These are phyloP conservation scores for Lecanoromycetidae sp. DNA, from an alignment of 2,329 filamentous ascomycete genomes.

Conservation along the genomic window DNA sequence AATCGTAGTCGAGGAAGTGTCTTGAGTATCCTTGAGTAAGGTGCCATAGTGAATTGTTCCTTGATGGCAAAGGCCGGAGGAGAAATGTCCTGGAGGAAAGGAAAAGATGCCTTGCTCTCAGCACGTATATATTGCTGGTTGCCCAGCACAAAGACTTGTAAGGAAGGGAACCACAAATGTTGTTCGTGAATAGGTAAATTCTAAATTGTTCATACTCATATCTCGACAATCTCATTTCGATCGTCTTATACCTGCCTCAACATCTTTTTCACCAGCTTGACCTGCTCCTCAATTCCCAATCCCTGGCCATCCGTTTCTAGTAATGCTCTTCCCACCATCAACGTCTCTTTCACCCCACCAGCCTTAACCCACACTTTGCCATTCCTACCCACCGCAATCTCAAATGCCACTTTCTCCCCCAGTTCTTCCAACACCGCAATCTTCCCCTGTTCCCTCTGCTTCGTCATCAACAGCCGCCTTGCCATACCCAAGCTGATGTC, in stretches of 20 bases:
- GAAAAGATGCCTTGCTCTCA: no score
- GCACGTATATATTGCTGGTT: no score
- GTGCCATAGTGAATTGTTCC: no score
- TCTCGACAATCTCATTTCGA: neutral
- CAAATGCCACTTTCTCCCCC: slow-evolving; percentile 72
- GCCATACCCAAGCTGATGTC: slow-evolving; percentile 68
- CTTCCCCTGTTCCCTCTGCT: slow-evolving; percentile 48
- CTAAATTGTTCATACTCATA: neutral
- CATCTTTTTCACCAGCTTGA: slow-evolving; percentile 33
- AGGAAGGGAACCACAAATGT: no score
- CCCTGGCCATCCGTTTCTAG: slow-evolving; percentile 59
- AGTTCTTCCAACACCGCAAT: slow-evolving; percentile 69
- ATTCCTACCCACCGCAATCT: slow-evolving; percentile 87
- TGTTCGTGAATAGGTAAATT: no score
- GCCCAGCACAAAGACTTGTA: no score
- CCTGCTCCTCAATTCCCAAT: slow-evolving; percentile 32
- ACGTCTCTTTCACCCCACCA: slow-evolving; percentile 56
- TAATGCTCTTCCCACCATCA: slow-evolving; percentile 68
- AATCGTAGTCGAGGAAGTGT: no score
- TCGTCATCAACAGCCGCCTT: slow-evolving; percentile 56
- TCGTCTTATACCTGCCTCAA: slow-evolving; percentile 19
- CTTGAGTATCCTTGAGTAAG: no score
- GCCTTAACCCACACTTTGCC: slow-evolving; percentile 86
- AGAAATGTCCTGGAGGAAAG: no score
- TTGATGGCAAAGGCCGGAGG: no score